Percentiles rank a stretch among this genome's conserved stretches.
phyloP scores from a whole-genome alignment of 441 rosid genomes.

The Iberis amara region DNA sequence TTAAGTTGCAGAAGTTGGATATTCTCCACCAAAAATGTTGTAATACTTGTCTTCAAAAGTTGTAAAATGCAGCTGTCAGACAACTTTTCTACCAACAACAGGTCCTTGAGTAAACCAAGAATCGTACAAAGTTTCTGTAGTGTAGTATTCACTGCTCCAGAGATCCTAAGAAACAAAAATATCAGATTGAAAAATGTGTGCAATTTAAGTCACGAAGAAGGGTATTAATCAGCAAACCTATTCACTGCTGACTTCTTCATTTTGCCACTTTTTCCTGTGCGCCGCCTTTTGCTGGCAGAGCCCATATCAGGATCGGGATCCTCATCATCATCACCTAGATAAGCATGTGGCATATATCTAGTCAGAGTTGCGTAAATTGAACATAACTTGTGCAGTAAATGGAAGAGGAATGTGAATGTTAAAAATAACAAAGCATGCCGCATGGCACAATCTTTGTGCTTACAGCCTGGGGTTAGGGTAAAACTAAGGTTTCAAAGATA shows the following conservation, averaged over 20 bases:
- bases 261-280: conserved; percentile 61
- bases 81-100: conserved; percentile 77
- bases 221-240: conserved; percentile 53
- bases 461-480: conserved; percentile 6
- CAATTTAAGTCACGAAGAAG: conserved; percentile 23
- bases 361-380: conserved; percentile 13
- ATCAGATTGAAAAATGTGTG: conserved; percentile 28
- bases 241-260: conserved; percentile 67
- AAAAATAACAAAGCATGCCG: conserved; percentile 3
- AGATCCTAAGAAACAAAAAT: conserved; percentile 63
- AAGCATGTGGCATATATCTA: conserved; percentile 22
- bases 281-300: conserved; percentile 76
- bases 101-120: conserved; percentile 86
- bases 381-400: conserved; percentile 16
- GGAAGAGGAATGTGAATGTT: conserved; percentile 8
- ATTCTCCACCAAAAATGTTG: conserved; percentile 94
- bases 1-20: conserved; percentile 94
- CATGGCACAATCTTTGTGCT: conserved; percentile 8
- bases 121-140: conserved; percentile 94
- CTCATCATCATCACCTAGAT: conserved; percentile 80
- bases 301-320: conserved; percentile 66
- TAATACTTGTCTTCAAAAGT: conserved; percentile 77
- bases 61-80: conserved; percentile 98
- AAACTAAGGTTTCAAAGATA: conserved; percentile 2
- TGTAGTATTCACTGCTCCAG: conserved; percentile 69